Base-by-base conservation (phyloP, 2,329 filamentous ascomycete genomes). In the Curvularia verruculosa region DNA sequence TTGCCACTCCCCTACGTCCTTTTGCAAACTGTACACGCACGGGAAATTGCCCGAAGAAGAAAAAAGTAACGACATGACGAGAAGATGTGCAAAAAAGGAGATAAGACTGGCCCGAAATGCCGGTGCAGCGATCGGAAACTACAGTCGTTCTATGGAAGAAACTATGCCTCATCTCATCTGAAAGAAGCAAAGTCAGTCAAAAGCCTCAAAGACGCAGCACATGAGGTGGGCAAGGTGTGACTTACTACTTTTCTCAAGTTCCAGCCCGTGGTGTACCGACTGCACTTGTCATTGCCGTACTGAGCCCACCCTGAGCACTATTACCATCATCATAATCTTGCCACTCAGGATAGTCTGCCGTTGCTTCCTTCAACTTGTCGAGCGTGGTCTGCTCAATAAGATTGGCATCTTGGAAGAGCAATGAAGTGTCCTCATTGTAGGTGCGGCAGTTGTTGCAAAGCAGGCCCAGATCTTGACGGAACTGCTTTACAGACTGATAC, bases 351-450 rank as follows among this genome's bases (percentile, higher is more conserved):
- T 84, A 75, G n/a, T 79, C 77, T 49, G 81, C 80, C 2, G 82
- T 84, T 59, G 83, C 80, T 61, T 83, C 83, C 55, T 75, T 80
- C 49, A 87, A 73, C 70, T 84, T 83, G 34, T 79, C 72, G 29
- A 84, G 58, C 56, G 80, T 82, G 49, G 83, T 82, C 59, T 80
- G 76, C 84, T 96, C 91, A 78, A 99, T 97, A 52, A 89, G 83
- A 76, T 93, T 93, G 48, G 94, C 94, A 81, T 99, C 95, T 70
- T 91, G 85, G 79, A 93, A 98, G 52, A 99, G 84, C 68, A 96
- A 82, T 77, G 93, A 97, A 56, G 89, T 90, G 73, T 98, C 95
- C 78, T 99, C 96, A 71, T 99, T 99, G 82, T 96, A 99, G 2
- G 90, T 95, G 75, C 92, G 87, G 64, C 94, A 96, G 77, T 99